These are phyloP conservation scores for Acacia pycnantha DNA, from an alignment of 331 rosid species.

Conservation along the genomic window DNA sequence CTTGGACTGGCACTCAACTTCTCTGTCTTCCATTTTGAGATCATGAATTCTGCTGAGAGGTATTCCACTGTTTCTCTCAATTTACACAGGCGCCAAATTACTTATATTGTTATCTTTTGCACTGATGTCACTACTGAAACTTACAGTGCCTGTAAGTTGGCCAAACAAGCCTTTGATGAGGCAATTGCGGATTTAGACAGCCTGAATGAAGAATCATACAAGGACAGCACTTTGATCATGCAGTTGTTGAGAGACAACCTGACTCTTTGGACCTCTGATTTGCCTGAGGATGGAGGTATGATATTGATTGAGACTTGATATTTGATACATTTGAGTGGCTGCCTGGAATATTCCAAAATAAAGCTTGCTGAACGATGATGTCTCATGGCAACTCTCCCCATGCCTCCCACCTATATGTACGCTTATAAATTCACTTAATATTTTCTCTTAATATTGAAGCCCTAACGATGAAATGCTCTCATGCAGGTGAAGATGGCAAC, in stretches of 20 bases:
- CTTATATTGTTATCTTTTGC: background rate
- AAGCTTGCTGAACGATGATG: background rate
- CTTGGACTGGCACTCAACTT: slow-evolving; percentile 98
- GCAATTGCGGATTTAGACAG: slow-evolving; percentile 94
- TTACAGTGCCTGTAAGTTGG: slow-evolving; percentile 93
- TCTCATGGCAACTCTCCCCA: background rate
- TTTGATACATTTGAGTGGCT: background rate
- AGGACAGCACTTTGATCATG: slow-evolving; percentile 97
- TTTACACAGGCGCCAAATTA: slow-evolving; percentile 10
- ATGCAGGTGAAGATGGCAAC: slow-evolving; percentile 78
- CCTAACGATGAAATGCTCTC: slow-evolving; percentile 19
- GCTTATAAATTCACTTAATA: background rate
- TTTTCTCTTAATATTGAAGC: background rate
- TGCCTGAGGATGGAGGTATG: slow-evolving; percentile 98
- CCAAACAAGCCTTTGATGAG: slow-evolving; percentile 96
- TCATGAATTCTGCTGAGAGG: slow-evolving; percentile 94
- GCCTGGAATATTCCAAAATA: background rate
- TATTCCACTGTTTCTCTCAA: slow-evolving; percentile 14
- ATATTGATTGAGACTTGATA: slow-evolving; percentile 12
- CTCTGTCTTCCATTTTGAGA: slow-evolving; percentile 94
- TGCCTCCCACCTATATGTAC: background rate
- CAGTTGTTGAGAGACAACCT: slow-evolving; percentile 95
- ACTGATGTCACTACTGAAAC: slow-evolving; percentile 27
- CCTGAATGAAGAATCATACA: slow-evolving; percentile 94
- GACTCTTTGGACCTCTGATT: slow-evolving; percentile 97